phyloP scores from a whole-genome alignment of 1,139 yeast species.

The Debaryomyces sp. region DNA sequence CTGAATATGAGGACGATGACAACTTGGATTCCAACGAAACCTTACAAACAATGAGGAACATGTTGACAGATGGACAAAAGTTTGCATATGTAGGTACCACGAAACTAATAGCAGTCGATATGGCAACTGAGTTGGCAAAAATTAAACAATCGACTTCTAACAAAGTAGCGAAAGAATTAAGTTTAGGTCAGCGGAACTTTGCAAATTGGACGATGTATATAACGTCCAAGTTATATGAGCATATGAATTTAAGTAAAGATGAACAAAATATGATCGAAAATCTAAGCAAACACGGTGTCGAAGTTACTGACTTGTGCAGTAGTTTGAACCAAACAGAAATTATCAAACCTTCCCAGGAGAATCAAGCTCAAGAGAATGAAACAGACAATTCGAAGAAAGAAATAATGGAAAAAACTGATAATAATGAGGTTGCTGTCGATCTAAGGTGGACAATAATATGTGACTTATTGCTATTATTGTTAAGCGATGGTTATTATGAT shows the following conservation, averaged over 20 bases:
- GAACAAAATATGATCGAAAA: constrained; percentile 90
- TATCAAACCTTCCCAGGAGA: constrained; percentile 29
- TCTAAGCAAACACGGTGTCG: constrained; percentile 81
- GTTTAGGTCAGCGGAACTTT: constrained; percentile 75
- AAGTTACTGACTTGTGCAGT: constrained; percentile 67
- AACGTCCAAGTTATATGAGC: constrained; percentile 74
- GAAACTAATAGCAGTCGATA: constrained; percentile 71
- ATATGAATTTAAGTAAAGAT: constrained; percentile 69
- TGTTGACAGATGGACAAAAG: constrained; percentile 82
- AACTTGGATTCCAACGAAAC: constrained; percentile 59
- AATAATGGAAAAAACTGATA: background rate
- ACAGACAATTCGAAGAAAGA: constrained; percentile 4
- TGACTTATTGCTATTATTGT: constrained; percentile 77
- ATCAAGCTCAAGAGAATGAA: constrained; percentile 8
- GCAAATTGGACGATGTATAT: constrained; percentile 85
- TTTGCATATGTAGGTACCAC: constrained; percentile 91
- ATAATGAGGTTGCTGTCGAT: constrained; percentile 48
- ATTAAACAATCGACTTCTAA: constrained; percentile 55
- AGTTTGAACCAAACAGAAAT: constrained; percentile 50
- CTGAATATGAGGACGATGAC: constrained; percentile 40
- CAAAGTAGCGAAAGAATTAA: constrained; percentile 59
- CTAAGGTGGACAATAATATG: constrained; percentile 92
- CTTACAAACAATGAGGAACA: constrained; percentile 74
- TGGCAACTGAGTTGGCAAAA: constrained; percentile 78
- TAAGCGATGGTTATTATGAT: constrained; percentile 88